These are phyloP conservation scores for Yamadazyma philogaea DNA, from an alignment of 805 yeast species.

Conservation along the genomic window DNA sequence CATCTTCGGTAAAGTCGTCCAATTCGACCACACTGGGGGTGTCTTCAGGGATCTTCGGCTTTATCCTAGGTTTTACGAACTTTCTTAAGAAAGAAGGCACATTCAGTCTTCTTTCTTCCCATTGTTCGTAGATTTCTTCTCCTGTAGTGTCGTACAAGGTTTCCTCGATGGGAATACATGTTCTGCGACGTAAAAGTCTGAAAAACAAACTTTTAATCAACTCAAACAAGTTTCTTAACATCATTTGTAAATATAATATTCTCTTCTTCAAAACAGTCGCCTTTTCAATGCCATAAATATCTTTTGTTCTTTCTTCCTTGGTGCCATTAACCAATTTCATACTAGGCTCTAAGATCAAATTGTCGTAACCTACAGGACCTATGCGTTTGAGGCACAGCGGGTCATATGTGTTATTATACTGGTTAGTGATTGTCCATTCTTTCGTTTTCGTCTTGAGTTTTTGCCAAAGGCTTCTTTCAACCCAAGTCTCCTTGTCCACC, in stretches of 20 bases:
- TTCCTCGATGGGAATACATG: slow-evolving; percentile 4
- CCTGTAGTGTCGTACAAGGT: slow-evolving; percentile 5
- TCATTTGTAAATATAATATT: slow-evolving; percentile 18
- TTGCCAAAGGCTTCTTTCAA: slow-evolving; percentile 39
- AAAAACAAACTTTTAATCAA: slow-evolving; percentile 20
- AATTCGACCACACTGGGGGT: slow-evolving; percentile 9
- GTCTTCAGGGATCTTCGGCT: slow-evolving; percentile 4
- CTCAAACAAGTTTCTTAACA: slow-evolving; percentile 20
- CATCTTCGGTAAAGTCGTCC: slow-evolving; percentile 18
- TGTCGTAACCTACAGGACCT: slow-evolving; percentile 22
- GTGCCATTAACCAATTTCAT: slow-evolving; percentile 21
- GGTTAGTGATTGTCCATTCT: neutral
- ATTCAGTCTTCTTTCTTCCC: slow-evolving; percentile 16
- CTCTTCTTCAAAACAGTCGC: slow-evolving; percentile 23
- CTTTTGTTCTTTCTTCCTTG: neutral
- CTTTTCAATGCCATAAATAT: slow-evolving; percentile 1
- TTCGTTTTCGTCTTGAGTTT: slow-evolving; percentile 10
- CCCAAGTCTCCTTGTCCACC: slow-evolving; percentile 54
- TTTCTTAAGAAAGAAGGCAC: slow-evolving; percentile 29
- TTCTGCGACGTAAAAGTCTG: slow-evolving; percentile 9
- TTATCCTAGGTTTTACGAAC: slow-evolving; percentile 24
- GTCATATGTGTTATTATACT: neutral
- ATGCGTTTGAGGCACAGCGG: slow-evolving; percentile 10
- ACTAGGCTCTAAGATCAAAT: slow-evolving; percentile 29
- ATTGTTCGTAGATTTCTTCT: slow-evolving; percentile 18